These are phyloP conservation scores for Tilletia indica DNA, from an alignment of 1,284 basidiomycete species.

Conservation along the genomic window DNA sequence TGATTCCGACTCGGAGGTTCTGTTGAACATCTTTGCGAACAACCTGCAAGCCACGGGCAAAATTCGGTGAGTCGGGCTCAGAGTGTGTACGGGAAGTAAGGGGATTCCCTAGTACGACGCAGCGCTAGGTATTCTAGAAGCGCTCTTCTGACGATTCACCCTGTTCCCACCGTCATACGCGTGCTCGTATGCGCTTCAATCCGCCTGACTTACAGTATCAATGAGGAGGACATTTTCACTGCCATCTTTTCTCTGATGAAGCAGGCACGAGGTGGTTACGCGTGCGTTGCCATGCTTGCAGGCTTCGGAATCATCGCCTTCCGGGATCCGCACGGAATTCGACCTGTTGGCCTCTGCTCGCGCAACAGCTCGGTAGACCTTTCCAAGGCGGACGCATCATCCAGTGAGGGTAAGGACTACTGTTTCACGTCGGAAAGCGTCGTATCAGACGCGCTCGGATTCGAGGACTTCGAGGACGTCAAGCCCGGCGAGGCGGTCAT, in stretches of 20 bases:
- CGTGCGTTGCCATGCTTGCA: constrained; percentile 95
- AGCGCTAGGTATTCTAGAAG: too few species aligned
- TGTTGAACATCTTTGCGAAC: constrained; percentile 96
- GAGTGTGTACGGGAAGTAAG: too few species aligned
- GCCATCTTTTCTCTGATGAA: constrained; percentile 87
- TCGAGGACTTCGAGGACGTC: constrained; percentile 88
- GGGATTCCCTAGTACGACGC: too few species aligned
- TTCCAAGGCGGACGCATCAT: neutral
- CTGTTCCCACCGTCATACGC: too few species aligned
- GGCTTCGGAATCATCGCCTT: constrained; percentile 98
- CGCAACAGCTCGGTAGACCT: constrained; percentile 29
- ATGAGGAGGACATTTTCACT: constrained; percentile 98
- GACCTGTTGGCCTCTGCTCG: constrained; percentile 65
- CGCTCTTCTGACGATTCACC: too few species aligned
- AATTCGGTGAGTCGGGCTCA: constrained; percentile 64
- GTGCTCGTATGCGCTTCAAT: neutral
- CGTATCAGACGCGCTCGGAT: constrained; percentile 89
- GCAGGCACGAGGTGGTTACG: constrained; percentile 87
- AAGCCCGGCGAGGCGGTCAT: constrained; percentile 91
- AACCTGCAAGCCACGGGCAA: constrained; percentile 98
- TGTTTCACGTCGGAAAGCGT: constrained; percentile 93
- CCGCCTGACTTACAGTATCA: constrained; percentile 64
- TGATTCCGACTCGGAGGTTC: constrained; percentile 92
- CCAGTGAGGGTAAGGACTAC: constrained; percentile 39
- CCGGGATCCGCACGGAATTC: constrained; percentile 97